Percentiles rank a stretch among this genome's conserved stretches.
These are phyloP conservation scores for Eleusine coracana DNA, from an alignment of 176 grass and related monocot genomes.

Conservation along the genomic window DNA sequence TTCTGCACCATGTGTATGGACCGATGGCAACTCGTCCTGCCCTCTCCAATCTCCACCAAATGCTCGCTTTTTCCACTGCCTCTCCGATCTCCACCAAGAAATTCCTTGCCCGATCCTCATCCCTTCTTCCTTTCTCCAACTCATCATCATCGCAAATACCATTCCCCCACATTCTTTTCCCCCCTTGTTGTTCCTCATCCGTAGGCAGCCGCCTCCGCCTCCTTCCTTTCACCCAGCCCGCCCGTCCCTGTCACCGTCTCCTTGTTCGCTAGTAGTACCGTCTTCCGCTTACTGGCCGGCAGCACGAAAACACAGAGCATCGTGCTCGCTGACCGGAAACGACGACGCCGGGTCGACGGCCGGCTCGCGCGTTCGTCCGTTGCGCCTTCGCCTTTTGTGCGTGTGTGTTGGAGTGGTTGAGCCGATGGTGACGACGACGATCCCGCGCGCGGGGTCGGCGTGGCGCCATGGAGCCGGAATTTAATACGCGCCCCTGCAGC, in stretches of 20 bases:
- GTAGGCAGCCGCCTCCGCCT: not conserved
- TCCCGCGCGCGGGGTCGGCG: conserved; percentile 23
- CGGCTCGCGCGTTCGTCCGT: not conserved
- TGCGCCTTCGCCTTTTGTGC: conserved; percentile 16
- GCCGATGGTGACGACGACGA: conserved; percentile 54
- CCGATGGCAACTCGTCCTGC: conserved; percentile 28
- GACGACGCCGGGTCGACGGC: not conserved
- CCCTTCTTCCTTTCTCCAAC: conserved; percentile 5
- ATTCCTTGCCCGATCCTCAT: conserved; percentile 7
- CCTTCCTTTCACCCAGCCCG: conserved; percentile 1
- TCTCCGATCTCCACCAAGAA: conserved; percentile 36
- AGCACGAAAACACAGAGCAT: conserved; percentile 26
- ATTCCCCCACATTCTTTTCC: conserved; percentile 1
- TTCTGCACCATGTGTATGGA: not conserved
- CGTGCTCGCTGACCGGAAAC: conserved; percentile 35
- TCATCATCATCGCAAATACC: conserved; percentile 41
- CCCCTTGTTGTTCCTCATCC: not conserved
- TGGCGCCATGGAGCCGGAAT: conserved; percentile 36
- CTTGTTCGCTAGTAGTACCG: conserved; percentile 20
- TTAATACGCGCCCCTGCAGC: conserved; percentile 39
- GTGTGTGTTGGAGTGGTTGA: conserved; percentile 79
- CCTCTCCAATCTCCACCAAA: too few species aligned
- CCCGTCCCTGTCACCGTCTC: conserved; percentile 31
- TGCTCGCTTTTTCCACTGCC: not conserved
- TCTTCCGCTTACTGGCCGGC: not conserved